These are phyloP conservation scores for Bryoglossum gracile DNA, from an alignment of 495 filamentous ascomycete species.

Conservation along the genomic window DNA sequence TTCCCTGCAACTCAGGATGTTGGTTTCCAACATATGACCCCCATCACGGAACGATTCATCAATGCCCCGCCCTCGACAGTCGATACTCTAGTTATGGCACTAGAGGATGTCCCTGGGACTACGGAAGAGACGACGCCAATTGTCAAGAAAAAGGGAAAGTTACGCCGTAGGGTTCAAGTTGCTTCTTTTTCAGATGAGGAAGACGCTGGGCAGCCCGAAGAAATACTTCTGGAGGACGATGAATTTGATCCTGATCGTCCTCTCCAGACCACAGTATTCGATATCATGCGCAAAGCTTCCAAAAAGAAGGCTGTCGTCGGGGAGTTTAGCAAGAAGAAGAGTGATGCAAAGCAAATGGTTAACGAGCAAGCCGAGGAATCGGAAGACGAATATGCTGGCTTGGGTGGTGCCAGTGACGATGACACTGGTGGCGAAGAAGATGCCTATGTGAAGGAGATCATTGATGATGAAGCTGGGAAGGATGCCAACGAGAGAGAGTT, in stretches of 20 bases:
- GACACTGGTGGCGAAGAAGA: constrained; percentile 59
- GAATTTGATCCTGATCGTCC: constrained; percentile 52
- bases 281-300: constrained; percentile 65
- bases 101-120: constrained; percentile 24
- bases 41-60: constrained; percentile 54
- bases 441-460: constrained; percentile 68
- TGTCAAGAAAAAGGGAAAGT: constrained; percentile 49
- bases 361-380: constrained; percentile 95
- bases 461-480: constrained; percentile 67
- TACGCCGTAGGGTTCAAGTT: constrained; percentile 41
- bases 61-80: constrained; percentile 59
- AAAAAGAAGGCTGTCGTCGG: constrained; percentile 44
- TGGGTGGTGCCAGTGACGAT: constrained; percentile 87
- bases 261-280: constrained; percentile 54
- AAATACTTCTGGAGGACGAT: constrained; percentile 26
- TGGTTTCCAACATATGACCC: constrained; percentile 56
- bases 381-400: constrained; percentile 94
- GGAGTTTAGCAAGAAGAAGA: constrained; percentile 75
- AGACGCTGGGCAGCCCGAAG: constrained; percentile 46
- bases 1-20: constrained; percentile 77
- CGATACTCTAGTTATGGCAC: constrained; percentile 56
- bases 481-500: constrained; percentile 69
- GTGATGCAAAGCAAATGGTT: constrained; percentile 78
- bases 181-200: constrained; percentile 45
- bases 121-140: constrained; percentile 40